Evolutionary conservation across 805 yeast genomes (phyloP).

Genomic region (Kodamaea jinghongensis): DNA sequence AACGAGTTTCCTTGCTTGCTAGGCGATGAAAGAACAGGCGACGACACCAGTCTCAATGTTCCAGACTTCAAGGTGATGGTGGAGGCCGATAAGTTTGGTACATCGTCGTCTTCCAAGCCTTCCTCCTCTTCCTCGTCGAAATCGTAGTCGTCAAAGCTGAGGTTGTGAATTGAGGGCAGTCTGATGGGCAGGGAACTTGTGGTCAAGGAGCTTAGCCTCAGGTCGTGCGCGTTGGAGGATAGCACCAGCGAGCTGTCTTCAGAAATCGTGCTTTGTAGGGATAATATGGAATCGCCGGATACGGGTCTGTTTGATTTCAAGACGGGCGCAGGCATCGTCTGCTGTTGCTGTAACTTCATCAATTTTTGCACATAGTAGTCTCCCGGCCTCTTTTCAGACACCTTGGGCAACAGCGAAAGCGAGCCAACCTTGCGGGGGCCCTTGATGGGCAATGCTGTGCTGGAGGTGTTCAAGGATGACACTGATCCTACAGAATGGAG

Average conservation of each 20-base stretch:
- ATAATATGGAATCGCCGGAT: constrained; percentile 33
- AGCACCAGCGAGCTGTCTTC: constrained; percentile 35
- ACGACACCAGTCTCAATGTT: constrained; percentile 3
- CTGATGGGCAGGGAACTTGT: constrained; percentile 12
- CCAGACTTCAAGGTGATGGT: constrained; percentile 12
- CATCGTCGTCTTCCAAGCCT: constrained; percentile 7
- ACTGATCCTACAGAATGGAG: constrained; percentile 2
- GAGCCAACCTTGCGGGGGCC: constrained; percentile 6
- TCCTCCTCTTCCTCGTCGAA: constrained; percentile 10
- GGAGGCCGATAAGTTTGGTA: constrained; percentile 10
- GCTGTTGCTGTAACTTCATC: constrained; percentile 11
- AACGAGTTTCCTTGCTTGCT: neutral
- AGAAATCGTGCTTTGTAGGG: constrained; percentile 30
- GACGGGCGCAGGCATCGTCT: constrained; percentile 1
- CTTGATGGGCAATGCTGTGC: neutral
- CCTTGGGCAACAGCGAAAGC: constrained; percentile 5
- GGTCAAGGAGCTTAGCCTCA: constrained; percentile 39
- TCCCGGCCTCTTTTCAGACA: constrained; percentile 33
- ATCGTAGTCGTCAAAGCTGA: constrained; percentile 9
- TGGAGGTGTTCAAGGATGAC: constrained; percentile 2
- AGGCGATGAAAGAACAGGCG: constrained; percentile 6
- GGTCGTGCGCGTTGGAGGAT: constrained; percentile 24
- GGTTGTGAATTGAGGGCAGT: constrained; percentile 6
- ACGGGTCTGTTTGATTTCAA: constrained; percentile 20
- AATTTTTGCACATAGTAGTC: constrained; percentile 37